These are phyloP conservation scores for Eucalyptus grandis DNA, from an alignment of 345 rosid species.

Conservation along the genomic window DNA sequence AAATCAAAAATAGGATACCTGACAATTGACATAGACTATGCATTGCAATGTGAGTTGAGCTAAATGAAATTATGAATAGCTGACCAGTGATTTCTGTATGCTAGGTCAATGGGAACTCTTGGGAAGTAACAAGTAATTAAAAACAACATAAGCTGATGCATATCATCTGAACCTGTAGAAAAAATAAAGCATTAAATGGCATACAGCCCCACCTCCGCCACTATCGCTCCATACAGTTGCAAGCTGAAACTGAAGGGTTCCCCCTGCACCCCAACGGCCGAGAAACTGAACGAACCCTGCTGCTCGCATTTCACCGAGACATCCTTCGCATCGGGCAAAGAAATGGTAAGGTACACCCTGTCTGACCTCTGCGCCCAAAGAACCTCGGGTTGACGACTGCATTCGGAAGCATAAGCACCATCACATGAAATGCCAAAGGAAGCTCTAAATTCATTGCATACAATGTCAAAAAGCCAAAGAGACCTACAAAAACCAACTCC, in stretches of 20 bases:
- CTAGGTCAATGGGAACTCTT: neutral
- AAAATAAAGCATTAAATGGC: neutral
- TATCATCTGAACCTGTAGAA: neutral
- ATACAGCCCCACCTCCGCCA: conserved; percentile 41
- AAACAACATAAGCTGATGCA: neutral
- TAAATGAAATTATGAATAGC: neutral
- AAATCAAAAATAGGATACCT: neutral
- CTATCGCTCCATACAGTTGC: conserved; percentile 48
- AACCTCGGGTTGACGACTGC: conserved; percentile 87
- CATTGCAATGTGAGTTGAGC: neutral
- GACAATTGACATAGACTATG: neutral
- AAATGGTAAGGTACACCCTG: conserved; percentile 63
- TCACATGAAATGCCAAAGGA: neutral
- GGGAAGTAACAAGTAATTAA: neutral
- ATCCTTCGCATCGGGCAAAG: conserved; percentile 82
- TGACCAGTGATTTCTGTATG: neutral
- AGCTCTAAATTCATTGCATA: neutral
- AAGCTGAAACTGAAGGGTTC: conserved; percentile 52
- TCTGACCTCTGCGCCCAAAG: conserved; percentile 97
- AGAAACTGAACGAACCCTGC: conserved; percentile 61
- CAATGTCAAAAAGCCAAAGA: neutral
- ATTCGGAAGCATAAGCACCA: neutral
- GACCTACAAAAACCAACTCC: neutral
- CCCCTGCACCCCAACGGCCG: conserved; percentile 69
- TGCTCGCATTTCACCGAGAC: conserved; percentile 71